phyloP scores from a whole-genome alignment of 345 rosid genomes.

The Gynandropsis gynandra region DNA sequence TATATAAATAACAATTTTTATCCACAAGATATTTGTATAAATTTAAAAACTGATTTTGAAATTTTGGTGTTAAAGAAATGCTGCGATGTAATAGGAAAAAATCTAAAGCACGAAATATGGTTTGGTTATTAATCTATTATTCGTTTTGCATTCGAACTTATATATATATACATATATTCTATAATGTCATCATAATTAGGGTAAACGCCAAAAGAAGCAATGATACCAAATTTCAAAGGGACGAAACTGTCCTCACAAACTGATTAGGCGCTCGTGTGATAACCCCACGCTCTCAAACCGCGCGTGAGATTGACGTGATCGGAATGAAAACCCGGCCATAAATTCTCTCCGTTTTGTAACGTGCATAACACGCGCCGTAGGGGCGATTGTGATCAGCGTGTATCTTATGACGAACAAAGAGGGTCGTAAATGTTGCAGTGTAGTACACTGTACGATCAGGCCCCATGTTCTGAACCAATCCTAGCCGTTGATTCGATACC shows the following conservation, averaged over 20 bases:
- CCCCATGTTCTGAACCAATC: slow-evolving; percentile 17
- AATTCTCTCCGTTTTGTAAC: too few species aligned
- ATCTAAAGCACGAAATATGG: too few species aligned
- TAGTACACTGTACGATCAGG: slow-evolving; percentile 29
- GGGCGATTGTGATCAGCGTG: slow-evolving; percentile 15
- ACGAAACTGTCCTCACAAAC: slow-evolving; percentile 25
- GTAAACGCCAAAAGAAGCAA: slow-evolving; percentile 24
- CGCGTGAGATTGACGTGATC: neutral
- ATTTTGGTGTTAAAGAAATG: too few species aligned
- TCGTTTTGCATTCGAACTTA: too few species aligned
- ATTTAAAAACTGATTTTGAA: too few species aligned
- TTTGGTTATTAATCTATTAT: too few species aligned
- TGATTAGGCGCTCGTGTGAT: slow-evolving; percentile 25
- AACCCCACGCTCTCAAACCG: neutral
- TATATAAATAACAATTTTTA: too few species aligned
- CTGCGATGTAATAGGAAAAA: too few species aligned
- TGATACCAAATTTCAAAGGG: slow-evolving; percentile 19
- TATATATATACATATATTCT: slow-evolving; percentile 11
- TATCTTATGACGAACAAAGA: slow-evolving; percentile 24
- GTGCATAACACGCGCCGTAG: slow-evolving; percentile 18
- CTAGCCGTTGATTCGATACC: slow-evolving; percentile 28
- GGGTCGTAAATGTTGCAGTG: slow-evolving; percentile 26
- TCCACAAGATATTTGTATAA: too few species aligned
- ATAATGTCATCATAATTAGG: slow-evolving; percentile 21
- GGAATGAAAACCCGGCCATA: neutral